phyloP scores from a whole-genome alignment of 2,329 filamentous ascomycete species.

The Sclerotinia nivalis region DNA sequence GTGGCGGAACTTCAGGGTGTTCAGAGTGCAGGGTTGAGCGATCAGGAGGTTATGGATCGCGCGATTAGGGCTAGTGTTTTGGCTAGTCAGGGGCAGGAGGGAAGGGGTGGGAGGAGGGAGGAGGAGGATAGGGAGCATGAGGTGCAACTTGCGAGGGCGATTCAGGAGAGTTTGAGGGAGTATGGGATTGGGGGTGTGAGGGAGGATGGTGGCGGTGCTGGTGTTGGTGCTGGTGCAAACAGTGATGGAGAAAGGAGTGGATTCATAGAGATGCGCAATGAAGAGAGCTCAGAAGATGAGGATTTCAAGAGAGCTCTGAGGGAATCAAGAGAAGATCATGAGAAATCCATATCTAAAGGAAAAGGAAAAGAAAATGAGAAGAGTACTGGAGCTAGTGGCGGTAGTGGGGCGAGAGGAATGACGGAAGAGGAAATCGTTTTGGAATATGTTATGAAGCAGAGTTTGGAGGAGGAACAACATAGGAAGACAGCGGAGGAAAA shows the following conservation, averaged over 20 bases:
- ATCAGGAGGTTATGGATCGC: slow-evolving; percentile 48
- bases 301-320: slow-evolving; percentile 34
- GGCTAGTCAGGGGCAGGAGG: neutral
- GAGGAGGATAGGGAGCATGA: slow-evolving; percentile 57
- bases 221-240: neutral
- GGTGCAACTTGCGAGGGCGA: slow-evolving; percentile 55
- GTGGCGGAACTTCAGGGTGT: slow-evolving; percentile 56
- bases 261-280: slow-evolving; percentile 2
- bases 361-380: slow-evolving; percentile 1
- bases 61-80: slow-evolving; percentile 53
- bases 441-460: slow-evolving; percentile 78
- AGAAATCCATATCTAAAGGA: neutral
- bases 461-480: slow-evolving; percentile 65
- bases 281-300: slow-evolving; percentile 32
- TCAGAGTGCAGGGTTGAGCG: slow-evolving; percentile 33
- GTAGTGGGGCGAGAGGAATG: slow-evolving; percentile 4
- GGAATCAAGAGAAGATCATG: slow-evolving; percentile 36
- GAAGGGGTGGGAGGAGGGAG: slow-evolving; percentile 15
- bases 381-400: slow-evolving; percentile 22
- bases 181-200: slow-evolving; percentile 23
- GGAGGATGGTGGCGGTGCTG: neutral
- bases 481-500: slow-evolving; percentile 26
- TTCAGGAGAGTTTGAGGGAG: slow-evolving; percentile 51
- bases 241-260: slow-evolving; percentile 11
- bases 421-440: slow-evolving; percentile 73